These are phyloP conservation scores for Boletus speciosus DNA, from an alignment of 768 basidiomycete genomes.

Conservation along the genomic window DNA sequence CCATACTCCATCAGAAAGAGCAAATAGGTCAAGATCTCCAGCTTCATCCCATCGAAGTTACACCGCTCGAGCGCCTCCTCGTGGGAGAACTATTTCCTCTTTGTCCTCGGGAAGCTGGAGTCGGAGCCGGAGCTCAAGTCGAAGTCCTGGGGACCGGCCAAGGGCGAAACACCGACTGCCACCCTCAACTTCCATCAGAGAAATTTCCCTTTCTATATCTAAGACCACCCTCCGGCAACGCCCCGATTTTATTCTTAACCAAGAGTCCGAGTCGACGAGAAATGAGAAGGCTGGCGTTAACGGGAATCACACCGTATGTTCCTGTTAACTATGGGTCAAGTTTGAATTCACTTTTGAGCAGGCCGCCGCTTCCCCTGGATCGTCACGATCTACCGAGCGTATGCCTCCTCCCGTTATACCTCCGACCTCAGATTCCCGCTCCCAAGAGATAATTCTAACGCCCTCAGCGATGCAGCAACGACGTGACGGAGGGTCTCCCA, in stretches of 20 bases:
- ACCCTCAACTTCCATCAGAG: constrained; percentile 38
- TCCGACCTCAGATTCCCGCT: constrained; percentile 12
- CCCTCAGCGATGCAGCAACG: constrained; percentile 14
- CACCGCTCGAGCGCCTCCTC: constrained; percentile 27
- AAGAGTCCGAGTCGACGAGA: constrained; percentile 25
- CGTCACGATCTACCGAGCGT: constrained; percentile 23
- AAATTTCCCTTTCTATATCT: constrained; percentile 30
- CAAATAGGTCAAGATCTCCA: constrained; percentile 38
- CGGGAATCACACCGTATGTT: constrained; percentile 35
- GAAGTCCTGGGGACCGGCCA: constrained; percentile 50
- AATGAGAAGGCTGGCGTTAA: constrained; percentile 39
- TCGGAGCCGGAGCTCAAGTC: constrained; percentile 50
- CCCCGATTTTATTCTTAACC: constrained; percentile 15
- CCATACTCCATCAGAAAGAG: constrained; percentile 48
- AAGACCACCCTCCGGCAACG: constrained; percentile 28
- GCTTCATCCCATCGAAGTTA: constrained; percentile 42
- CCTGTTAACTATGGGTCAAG: not conserved
- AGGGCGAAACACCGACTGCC: constrained; percentile 66
- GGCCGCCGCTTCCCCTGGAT: constrained; percentile 19
- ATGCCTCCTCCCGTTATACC: constrained; percentile 34
- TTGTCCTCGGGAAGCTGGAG: constrained; percentile 54
- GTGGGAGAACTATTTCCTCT: constrained; percentile 51
- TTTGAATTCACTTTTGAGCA: constrained; percentile 14
- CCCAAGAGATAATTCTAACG: constrained; percentile 9
- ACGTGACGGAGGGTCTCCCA: constrained; percentile 17